These are phyloP conservation scores for Candida nanaspora DNA, from an alignment of 805 yeast genomes.

Conservation along the genomic window DNA sequence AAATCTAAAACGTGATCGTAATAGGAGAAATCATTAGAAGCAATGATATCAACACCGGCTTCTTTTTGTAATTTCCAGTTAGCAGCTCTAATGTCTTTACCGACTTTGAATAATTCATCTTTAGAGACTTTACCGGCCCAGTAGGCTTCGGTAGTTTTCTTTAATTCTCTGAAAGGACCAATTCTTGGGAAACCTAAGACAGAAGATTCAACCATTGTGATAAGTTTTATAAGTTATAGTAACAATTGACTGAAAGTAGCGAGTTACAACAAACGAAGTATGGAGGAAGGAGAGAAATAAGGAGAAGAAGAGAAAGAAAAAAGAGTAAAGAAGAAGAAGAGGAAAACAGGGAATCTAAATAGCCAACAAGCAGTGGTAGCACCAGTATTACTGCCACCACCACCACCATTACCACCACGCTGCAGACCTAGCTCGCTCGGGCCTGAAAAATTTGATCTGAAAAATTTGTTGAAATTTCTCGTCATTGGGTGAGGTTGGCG, in stretches of 20 bases:
- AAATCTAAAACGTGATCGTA: constrained; percentile 96
- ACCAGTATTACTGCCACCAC: too few species aligned
- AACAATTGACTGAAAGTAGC: too few species aligned
- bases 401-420: too few species aligned
- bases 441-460: too few species aligned
- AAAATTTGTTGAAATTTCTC: too few species aligned
- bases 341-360: neutral
- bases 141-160: constrained; percentile 98
- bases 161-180: constrained; percentile 98
- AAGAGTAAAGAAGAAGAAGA: neutral
- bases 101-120: constrained; percentile 84
- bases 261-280: neutral
- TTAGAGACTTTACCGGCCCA: constrained; percentile 90
- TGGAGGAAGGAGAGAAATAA: neutral
- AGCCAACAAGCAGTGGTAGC: too few species aligned
- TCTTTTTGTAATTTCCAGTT: constrained; percentile 98
- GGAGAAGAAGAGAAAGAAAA: neutral
- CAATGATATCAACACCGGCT: constrained; percentile 95
- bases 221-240: too few species aligned
- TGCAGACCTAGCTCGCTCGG: too few species aligned
- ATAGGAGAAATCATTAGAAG: constrained; percentile 97
- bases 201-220: constrained; percentile 86
- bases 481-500: too few species aligned
- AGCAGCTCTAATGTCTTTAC: constrained; percentile 89
- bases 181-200: constrained; percentile 99